Evolutionary conservation across 2,329 filamentous ascomycete species (phyloP), one percentile per base, ranked within the genome.

Genomic region (Fusarium tuaranense): DNA sequence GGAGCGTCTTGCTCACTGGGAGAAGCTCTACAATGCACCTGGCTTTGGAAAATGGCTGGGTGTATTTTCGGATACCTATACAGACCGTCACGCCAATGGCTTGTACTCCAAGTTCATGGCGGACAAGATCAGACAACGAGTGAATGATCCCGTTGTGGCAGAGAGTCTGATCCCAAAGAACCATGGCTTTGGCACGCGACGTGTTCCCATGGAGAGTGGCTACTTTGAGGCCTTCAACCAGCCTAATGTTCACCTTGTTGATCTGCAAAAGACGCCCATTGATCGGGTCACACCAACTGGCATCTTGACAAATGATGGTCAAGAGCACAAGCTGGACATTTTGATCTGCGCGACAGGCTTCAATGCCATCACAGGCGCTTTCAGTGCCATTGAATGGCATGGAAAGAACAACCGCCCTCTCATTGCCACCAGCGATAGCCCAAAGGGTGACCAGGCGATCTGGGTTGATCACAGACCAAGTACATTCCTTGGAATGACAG

Each of bases 331-430:
- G 3, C 18, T 59, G 22, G 57, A 59, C 16, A 27, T 41, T n/a
- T 39, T 59, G 34, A 39, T 59, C 34, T 27, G 34, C 18, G 57
- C 57, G 10, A 59, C 57, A 2, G 57, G 57, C 22, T 59, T 59
- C 18, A 27, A 59, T 39, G 57, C 57, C 34, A 39, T 59, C 18
- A 77, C 75, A 0, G 75, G 75, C 1, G 67, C 73, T 0, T 77
- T 76, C 25, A 55, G 63, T 13, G 65, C 67, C 0, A 77, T 77
- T 4, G 69, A 77, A 0, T 77, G 68, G 67, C 63, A 70, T 16
- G 71, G 70, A 1, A 68, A 67, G n/a, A n/a, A 72, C 0, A 27
- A 32, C 2, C 30, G 66, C 0, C 66, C 75, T 0, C 32, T 76
- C 5, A 69, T 77, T 2, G 73, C 68, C 0, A 74, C 55, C 0